These are phyloP conservation scores for Cylindrotheca fusiformis DNA, from an alignment of 108 stramenopile species.

Conservation along the genomic window DNA sequence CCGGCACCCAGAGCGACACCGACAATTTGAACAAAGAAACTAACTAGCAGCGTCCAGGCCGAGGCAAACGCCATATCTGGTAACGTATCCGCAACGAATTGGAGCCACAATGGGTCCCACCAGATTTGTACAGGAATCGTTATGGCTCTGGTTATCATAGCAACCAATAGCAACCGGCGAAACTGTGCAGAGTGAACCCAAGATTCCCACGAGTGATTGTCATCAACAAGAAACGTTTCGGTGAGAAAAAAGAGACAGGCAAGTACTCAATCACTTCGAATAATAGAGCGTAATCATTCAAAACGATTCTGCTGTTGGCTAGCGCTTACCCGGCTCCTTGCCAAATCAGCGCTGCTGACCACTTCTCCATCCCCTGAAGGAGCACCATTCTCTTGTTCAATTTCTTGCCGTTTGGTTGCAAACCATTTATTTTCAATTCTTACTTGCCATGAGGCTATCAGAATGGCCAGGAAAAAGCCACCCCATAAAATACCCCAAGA, in stretches of 20 bases:
- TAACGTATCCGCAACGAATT: slow-evolving; percentile 48
- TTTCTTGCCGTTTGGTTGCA: slow-evolving; percentile 5
- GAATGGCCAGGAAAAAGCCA: slow-evolving; percentile 16
- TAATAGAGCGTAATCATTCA: no score
- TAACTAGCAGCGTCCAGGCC: slow-evolving; percentile 53
- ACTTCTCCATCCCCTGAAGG: slow-evolving; percentile 8
- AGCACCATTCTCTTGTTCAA: not conserved
- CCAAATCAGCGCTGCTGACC: slow-evolving; percentile 9
- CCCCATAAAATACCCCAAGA: slow-evolving; percentile 39
- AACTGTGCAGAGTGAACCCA: slow-evolving; percentile 27
- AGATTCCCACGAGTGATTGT: not conserved
- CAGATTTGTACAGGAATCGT: slow-evolving; percentile 45
- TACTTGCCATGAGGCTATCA: slow-evolving; percentile 29
- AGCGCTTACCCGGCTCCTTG: slow-evolving; percentile 22
- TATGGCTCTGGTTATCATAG: slow-evolving; percentile 26
- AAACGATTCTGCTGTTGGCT: no score
- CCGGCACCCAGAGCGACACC: slow-evolving; percentile 38
- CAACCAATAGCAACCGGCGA: slow-evolving; percentile 36
- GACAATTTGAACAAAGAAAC: slow-evolving; percentile 56
- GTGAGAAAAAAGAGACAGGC: not conserved
- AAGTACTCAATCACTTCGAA: not conserved
- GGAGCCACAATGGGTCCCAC: slow-evolving; percentile 31
- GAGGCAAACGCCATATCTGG: slow-evolving; percentile 53
- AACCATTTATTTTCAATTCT: slow-evolving; percentile 17
- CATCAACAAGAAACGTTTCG: not conserved